phyloP scores from a whole-genome alignment of 2,329 filamentous ascomycete species.

The Colletotrichum theobromicola region DNA sequence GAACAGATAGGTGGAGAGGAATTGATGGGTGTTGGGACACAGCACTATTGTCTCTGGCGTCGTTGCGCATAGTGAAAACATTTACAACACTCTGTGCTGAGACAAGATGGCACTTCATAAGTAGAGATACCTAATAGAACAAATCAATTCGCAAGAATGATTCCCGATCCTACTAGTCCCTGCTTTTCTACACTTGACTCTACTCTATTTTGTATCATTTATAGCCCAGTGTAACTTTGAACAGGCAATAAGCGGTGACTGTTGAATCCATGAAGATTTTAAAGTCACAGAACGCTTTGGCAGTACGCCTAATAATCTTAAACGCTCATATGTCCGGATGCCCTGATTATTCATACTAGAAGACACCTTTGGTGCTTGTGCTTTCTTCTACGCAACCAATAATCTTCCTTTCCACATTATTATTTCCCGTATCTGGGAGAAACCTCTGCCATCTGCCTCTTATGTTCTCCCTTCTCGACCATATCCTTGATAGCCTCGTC shows the following conservation, averaged over 20 bases:
- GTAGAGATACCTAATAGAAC: not conserved
- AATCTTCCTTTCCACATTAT: not conserved
- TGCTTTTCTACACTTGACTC: not conserved
- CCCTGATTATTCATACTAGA: not conserved
- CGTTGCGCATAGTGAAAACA: not conserved
- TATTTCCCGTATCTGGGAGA: not conserved
- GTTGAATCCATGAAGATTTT: too few relatives aligned
- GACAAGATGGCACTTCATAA: not conserved
- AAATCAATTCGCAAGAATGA: not conserved
- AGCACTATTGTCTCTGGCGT: not conserved
- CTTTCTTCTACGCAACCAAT: not conserved
- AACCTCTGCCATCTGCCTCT: constrained; percentile 21
- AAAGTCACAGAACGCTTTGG: too few relatives aligned
- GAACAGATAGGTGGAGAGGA: not conserved
- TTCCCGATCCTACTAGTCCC: not conserved
- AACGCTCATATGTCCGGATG: accelerated
- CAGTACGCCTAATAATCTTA: too few relatives aligned
- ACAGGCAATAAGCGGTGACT: too few relatives aligned
- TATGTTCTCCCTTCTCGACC: constrained; percentile 28
- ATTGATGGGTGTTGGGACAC: not conserved
- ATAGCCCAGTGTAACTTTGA: too few relatives aligned
- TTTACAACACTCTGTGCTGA: not conserved
- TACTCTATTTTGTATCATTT: not conserved
- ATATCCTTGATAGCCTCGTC: constrained; percentile 29
- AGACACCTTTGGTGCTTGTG: not conserved